A percentile compares a stretch with the other conserved stretches of the same genome.
Conservation (phyloP, 140 eudicot genomes). For the Flaveria floridana region DNA sequence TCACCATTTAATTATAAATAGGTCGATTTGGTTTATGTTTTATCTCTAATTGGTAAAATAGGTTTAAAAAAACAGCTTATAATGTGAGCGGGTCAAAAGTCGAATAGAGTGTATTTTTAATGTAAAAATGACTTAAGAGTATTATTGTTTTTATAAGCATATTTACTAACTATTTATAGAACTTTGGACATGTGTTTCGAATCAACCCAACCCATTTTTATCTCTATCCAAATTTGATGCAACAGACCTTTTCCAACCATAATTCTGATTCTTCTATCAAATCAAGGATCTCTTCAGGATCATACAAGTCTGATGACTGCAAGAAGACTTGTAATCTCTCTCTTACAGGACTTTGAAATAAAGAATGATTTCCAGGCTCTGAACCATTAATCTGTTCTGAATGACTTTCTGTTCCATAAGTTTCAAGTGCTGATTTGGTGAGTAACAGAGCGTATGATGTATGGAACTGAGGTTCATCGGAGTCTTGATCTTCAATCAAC, state of each 20-base stretch:
- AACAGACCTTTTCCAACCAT: slow-evolving; percentile 88
- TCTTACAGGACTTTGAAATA: slow-evolving; percentile 69
- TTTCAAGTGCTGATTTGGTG: slow-evolving; percentile 77
- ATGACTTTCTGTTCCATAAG: slow-evolving; percentile 40
- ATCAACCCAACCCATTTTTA: slow-evolving; percentile 14
- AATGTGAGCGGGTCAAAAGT: too few relatives aligned
- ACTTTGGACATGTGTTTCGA: background rate
- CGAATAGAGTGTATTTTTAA: too few relatives aligned
- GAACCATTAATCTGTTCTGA: slow-evolving; percentile 36
- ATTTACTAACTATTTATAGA: background rate
- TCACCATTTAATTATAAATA: too few relatives aligned
- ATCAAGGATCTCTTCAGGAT: slow-evolving; percentile 81
- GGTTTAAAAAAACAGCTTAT: too few relatives aligned
- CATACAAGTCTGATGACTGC: slow-evolving; percentile 90
- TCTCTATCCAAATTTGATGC: background rate
- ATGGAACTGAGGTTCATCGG: slow-evolving; percentile 76
- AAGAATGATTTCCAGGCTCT: slow-evolving; percentile 34
- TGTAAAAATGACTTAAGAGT: too few relatives aligned
- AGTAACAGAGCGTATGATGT: slow-evolving; percentile 84
- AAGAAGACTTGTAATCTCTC: slow-evolving; percentile 88
- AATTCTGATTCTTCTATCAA: slow-evolving; percentile 84
- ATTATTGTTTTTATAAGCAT: too few relatives aligned
- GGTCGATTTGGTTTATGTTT: too few relatives aligned
- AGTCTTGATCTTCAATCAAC: slow-evolving; percentile 96
- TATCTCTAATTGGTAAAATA: too few relatives aligned